A percentile compares a stretch with the other conserved stretches of the same genome.
phyloP scores from a whole-genome alignment of 768 basidiomycete species.

The Rhodotorula sphaerocarpa region DNA sequence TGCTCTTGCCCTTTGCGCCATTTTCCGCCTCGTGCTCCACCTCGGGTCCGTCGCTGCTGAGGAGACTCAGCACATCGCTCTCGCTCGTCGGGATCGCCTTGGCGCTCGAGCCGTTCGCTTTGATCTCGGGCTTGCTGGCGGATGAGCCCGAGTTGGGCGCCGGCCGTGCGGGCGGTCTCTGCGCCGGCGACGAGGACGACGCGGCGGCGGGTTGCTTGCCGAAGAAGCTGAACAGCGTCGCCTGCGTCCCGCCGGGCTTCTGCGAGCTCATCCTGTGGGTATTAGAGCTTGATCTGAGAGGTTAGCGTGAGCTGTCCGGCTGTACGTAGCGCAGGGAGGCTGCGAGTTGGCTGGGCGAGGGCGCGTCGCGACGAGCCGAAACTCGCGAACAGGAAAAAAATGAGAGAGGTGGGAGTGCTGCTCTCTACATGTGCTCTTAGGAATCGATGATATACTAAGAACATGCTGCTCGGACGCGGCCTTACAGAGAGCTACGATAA shows the following conservation, averaged over 20 bases:
- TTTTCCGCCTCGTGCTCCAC: background rate
- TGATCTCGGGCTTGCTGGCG: background rate
- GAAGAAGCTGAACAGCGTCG: constrained; percentile 19
- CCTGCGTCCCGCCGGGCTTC: background rate
- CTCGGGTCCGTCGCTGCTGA: background rate
- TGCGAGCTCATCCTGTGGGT: too few species aligned
- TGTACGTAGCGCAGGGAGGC: too few species aligned
- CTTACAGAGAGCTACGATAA: too few species aligned
- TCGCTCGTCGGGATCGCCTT: constrained; percentile 2
- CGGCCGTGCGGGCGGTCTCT: background rate
- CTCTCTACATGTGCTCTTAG: too few species aligned
- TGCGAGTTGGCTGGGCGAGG: too few species aligned
- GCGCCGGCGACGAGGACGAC: constrained; percentile 6
- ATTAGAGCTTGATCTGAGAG: too few species aligned
- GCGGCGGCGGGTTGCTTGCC: background rate
- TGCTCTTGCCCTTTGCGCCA: background rate
- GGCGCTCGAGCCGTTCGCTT: background rate
- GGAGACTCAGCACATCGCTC: background rate
- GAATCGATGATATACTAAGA: too few species aligned
- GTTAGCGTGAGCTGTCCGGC: too few species aligned
- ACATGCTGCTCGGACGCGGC: too few species aligned
- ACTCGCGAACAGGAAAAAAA: too few species aligned
- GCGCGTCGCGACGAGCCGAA: too few species aligned
- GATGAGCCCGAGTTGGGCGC: background rate
- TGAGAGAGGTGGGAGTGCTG: too few species aligned